Evolutionary conservation across 441 rosid genomes (phyloP).

Genomic region (Melastoma candidum): DNA sequence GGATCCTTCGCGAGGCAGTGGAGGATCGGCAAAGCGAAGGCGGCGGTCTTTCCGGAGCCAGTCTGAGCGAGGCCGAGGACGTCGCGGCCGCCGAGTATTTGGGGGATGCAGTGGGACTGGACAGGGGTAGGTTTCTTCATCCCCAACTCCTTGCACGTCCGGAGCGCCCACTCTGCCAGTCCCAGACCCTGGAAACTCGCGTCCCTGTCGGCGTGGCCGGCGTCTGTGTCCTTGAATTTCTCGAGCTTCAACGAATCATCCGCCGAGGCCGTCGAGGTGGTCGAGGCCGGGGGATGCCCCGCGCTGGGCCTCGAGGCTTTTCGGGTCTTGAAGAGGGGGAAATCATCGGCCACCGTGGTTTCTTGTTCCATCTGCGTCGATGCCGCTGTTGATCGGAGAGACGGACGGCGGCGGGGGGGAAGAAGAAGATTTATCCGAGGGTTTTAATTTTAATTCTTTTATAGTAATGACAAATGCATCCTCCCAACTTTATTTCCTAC

Average conservation of each 20-base stretch:
- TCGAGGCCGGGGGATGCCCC: constrained; percentile 1
- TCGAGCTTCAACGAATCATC: constrained; percentile 26
- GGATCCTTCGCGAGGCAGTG: constrained; percentile 74
- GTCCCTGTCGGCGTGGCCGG: constrained; percentile 6
- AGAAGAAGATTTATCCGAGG: too few relatives aligned
- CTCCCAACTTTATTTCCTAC: too few relatives aligned
- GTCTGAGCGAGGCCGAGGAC: constrained; percentile 89
- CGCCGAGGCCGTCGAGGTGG: constrained; percentile 1
- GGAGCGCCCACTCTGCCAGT: constrained; percentile 67
- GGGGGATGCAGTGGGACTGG: constrained; percentile 76
- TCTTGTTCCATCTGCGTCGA: constrained; percentile 25
- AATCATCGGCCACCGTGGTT: constrained; percentile 24
- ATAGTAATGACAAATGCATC: too few relatives aligned
- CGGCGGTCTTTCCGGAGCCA: constrained; percentile 91
- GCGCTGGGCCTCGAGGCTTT: constrained; percentile 14
- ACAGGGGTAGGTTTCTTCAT: constrained; percentile 78
- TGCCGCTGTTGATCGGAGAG: too few relatives aligned
- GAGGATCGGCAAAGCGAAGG: constrained; percentile 85
- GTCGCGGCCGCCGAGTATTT: constrained; percentile 61
- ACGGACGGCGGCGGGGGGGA: too few relatives aligned
- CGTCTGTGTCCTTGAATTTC: constrained; percentile 24
- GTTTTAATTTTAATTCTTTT: too few relatives aligned
- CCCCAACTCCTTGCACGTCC: constrained; percentile 79
- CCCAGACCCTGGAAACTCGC: constrained; percentile 51
- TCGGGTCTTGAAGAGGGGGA: constrained; percentile 52